Base-by-base conservation (phyloP, 2,329 filamentous ascomycete species). In the Aureobasidium vineae region DNA sequence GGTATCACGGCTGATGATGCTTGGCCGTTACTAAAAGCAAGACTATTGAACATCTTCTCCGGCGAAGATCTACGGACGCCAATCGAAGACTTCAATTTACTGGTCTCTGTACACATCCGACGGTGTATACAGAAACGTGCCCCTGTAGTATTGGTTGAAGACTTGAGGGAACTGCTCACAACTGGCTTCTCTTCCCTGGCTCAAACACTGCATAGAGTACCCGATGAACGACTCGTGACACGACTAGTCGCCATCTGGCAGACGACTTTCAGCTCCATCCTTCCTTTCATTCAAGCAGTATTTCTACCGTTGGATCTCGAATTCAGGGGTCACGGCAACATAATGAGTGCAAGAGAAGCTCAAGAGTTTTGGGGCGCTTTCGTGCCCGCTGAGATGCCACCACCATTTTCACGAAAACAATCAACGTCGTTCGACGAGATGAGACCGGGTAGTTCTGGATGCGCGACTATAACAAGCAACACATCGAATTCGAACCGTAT, bases 261-360 rank as follows among this genome's bases (percentile, higher is more conserved):
- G 67, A 88, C 95, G 54, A 93, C 95, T 0, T 97, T 97, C 73
- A 94, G 92, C 2, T 90, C 86, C 7, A 91, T 98, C 43, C 79
- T 98, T 5, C 95, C 95, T 0, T 98, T 97, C 74, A 88, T 99
- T 72, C 94, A 98, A 79, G 92, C 94, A 1, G 93, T 97, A 0
- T 97, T 99, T 74, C 81, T 99, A 1, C 95, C 93, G 0, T 80
- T 99, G 1, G 95, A 99, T 73, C 85, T 97, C 13, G 95, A 99
- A 75, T 96, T 99, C 75, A 89, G 91, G 63, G 95, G 94, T 6
- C 85, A 85, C 54, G 95, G 95, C 19, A 82, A 86, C 0, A 85
- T 98, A 65, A 89, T 98, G 85, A 88, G 85, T 0, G 77, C 85
- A 0, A 87, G 91, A 5, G 89, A 96, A 77, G 90, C 93, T 5